A percentile compares a stretch with the other conserved stretches of the same genome.
phyloP scores from a whole-genome alignment of 345 rosid genomes.

The Eucalyptus cloeziana region DNA sequence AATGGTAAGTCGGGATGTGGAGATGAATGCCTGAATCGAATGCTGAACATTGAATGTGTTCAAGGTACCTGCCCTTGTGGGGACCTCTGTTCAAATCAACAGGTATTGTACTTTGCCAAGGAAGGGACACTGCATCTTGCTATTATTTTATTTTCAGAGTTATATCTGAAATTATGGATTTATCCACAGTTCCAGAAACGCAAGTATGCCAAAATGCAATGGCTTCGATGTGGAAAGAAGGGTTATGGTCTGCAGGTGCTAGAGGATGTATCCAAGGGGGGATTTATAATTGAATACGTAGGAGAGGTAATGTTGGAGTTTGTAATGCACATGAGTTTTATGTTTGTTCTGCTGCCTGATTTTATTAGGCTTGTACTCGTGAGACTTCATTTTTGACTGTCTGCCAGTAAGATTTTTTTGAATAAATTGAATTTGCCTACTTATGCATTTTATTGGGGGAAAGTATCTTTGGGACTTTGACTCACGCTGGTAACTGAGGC shows the following conservation, averaged over 20 bases:
- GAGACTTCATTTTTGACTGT: neutral
- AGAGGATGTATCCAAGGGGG: constrained; percentile 60
- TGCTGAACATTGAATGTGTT: constrained; percentile 96
- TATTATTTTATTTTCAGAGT: neutral
- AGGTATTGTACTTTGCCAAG: constrained; percentile 22
- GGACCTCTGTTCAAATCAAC: constrained; percentile 89
- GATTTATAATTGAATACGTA: constrained; percentile 91
- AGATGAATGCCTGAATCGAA: constrained; percentile 92
- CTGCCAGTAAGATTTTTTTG: neutral
- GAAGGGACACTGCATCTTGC: neutral
- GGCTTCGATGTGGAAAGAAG: constrained; percentile 82
- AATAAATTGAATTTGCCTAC: neutral
- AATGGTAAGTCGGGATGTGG: constrained; percentile 73
- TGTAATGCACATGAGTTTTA: neutral
- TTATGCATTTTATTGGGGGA: neutral
- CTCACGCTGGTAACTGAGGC: neutral
- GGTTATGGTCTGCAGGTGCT: constrained; percentile 84
- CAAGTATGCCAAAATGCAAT: constrained; percentile 59
- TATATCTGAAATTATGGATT: neutral
- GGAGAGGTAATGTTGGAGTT: constrained; percentile 65
- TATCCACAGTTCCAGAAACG: constrained; percentile 84
- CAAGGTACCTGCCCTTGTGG: constrained; percentile 92
- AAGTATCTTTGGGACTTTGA: neutral
- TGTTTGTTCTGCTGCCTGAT: neutral
- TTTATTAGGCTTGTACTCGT: neutral